Base-by-base conservation (phyloP, 805 yeast species). In the Kodamaea hsintzibuensis region DNA sequence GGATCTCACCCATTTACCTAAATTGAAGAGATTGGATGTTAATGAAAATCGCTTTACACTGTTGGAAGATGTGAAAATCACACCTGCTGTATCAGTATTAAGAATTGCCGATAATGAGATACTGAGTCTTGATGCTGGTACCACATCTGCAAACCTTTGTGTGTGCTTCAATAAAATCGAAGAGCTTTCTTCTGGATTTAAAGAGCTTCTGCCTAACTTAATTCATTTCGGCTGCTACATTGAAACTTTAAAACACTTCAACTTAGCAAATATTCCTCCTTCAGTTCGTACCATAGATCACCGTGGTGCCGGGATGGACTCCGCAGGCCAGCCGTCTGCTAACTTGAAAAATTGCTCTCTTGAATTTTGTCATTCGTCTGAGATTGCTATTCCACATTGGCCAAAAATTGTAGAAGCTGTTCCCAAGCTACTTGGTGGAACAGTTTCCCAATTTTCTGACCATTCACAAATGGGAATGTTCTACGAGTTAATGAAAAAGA, bases 151-250 rank as follows among this genome's bases (percentile, higher is more conserved):
- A 33, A 27, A 33, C 39, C 17, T 45, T 27, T 45, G 48, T 25
- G 38, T 45, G 39, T 45, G 48, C 18, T 45, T 30, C 22, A 45
- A 30, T 19, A 22, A 27, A 13, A 45, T 45, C 19, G 30, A 45
- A n/a, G 38, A 25, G 39, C 16, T 45, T 2, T 35, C 39, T 3
- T 4, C 22, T 3, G 25, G 19, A 18, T 45, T 45, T 14, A 33
- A 17, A 19, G 38, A 30, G n/a, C 30, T 13, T 2, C 48, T 45
- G 48, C 48, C 48, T 13, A 45, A 45, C 22, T 45, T 45, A 39
- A 25, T 27, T 8, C 48, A 45, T 22, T 30, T 45, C 9, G 48
- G 48, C 10, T 45, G 48, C 48, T 45, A 27, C 48, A 45, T 45
- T 45, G 39, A 27, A 27, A 14, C 25, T 10, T 14, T 45, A 3